Conservation (phyloP, 768 basidiomycete species). For the Termitomyces sp. region DNA sequence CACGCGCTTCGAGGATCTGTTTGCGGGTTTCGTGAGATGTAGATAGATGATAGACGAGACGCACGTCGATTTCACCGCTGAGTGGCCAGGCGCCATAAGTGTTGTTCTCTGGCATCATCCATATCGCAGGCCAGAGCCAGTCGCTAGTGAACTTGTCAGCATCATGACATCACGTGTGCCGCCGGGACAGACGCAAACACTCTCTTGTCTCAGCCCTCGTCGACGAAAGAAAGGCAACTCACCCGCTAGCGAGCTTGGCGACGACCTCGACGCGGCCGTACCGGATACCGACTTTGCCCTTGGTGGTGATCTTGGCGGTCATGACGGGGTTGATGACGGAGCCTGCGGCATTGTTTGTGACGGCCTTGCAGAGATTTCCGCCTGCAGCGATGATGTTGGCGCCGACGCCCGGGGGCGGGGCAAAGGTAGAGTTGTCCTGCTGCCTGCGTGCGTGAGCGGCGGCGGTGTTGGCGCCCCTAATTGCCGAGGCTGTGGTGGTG, state of each 20-base stretch:
- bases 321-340: conserved; percentile 70
- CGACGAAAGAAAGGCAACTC: conserved; percentile 5
- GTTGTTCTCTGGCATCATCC: conserved; percentile 64
- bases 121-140: conserved; percentile 76
- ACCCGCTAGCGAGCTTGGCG: conserved; percentile 57
- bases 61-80: conserved; percentile 45
- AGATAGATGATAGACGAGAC: conserved; percentile 13
- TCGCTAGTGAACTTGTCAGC: conserved; percentile 20
- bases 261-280: conserved; percentile 59
- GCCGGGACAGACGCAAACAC: conserved; percentile 1
- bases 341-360: conserved; percentile 21
- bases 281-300: conserved; percentile 48
- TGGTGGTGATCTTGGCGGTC: conserved; percentile 69
- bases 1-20: conserved; percentile 51
- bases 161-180: background rate
- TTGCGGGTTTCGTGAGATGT: conserved; percentile 24
- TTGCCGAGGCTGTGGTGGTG: background rate
- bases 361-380: conserved; percentile 35
- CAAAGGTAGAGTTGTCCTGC: background rate
- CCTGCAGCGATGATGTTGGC: background rate
- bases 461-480: background rate
- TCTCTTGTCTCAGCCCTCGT: background rate
- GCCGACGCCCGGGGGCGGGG: background rate
- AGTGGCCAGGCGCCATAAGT: conserved; percentile 61
- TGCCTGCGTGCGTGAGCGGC: background rate